A percentile compares a stretch with the other conserved stretches of the same genome.
These are phyloP conservation scores for Bromus sterilis DNA, from an alignment of 176 grass and related monocot species.

Conservation along the genomic window DNA sequence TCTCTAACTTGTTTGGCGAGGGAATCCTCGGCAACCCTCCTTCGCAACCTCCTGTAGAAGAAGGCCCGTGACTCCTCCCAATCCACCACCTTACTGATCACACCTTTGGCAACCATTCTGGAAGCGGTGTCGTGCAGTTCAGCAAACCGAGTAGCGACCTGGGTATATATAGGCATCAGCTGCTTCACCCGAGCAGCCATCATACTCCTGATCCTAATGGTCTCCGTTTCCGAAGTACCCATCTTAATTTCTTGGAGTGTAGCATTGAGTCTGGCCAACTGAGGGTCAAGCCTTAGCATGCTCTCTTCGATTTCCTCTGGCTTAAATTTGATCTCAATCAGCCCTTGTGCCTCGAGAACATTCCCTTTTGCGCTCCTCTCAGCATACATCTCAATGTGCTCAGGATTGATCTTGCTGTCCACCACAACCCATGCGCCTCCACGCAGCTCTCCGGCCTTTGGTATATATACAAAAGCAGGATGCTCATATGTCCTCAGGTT, in stretches of 20 bases:
- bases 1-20: slow-evolving; percentile 53
- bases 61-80: slow-evolving; percentile 72
- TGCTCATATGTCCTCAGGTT: slow-evolving; percentile 93
- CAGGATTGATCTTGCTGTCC: slow-evolving; percentile 98
- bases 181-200: slow-evolving; percentile 59
- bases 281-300: slow-evolving; percentile 83
- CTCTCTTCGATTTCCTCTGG: slow-evolving; percentile 75
- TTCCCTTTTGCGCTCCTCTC: slow-evolving; percentile 88
- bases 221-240: neutral
- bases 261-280: slow-evolving; percentile 53
- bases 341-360: slow-evolving; percentile 87
- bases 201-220: slow-evolving; percentile 30
- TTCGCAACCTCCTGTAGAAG: slow-evolving; percentile 79
- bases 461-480: slow-evolving; percentile 93
- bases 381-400: slow-evolving; percentile 93
- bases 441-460: slow-evolving; percentile 76
- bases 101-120: slow-evolving; percentile 85
- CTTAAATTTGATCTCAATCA: slow-evolving; percentile 94
- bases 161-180: slow-evolving; percentile 76
- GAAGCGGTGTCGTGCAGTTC: slow-evolving; percentile 84
- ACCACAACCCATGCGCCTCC: slow-evolving; percentile 99
- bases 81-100: slow-evolving; percentile 73
- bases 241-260: slow-evolving; percentile 45
- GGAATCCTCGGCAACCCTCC: slow-evolving; percentile 64
- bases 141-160: slow-evolving; percentile 86